Base-by-base conservation (phyloP, 1,139 yeast genomes). In the Citeromyces siamensis region DNA sequence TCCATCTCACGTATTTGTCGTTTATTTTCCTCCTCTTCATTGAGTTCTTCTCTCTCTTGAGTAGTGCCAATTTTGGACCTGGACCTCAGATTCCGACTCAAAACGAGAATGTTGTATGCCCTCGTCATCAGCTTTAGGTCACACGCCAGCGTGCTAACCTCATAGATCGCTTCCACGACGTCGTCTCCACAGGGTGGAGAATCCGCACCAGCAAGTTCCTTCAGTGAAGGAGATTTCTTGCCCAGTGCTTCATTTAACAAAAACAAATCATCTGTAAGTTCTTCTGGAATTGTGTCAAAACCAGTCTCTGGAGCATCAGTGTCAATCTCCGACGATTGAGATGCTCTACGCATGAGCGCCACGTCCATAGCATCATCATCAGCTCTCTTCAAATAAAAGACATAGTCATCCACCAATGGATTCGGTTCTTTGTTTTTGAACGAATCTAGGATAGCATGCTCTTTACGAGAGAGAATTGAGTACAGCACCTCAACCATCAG, bases 391-490 rank as follows among this genome's bases (percentile, higher is more conserved):
- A 71, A 50, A 40, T 63, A 65, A 5, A 61, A 62, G 28, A 68
- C 66, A 38, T 68, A 64, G 36, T 64, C 65, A 36, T 67, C 74
- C 40, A 68, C 52, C 1, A 71, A 26, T 60, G 68, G 35, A 18
- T 47, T 40, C 8, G 47, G 46, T 10, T 52, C 42, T 14, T 37
- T 42, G 8, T 39, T 44, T 12, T 42, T 44, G 32, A 36, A 34
- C 28, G 32, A 35, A n/a, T 38, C 40, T 9, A 40, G 38, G 2
- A 37, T 33, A 26, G 38, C 35, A 8, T 32, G 34, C 46, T 78
- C 86, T 42, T 76, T 75, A 41, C 75, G 64, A 2, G 83, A 82
- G 42, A 81, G 66, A 9, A 79, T 68, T 2, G 82, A 80, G 52
- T 74, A 80, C 40, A 81, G 56, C 1, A 76, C 75, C 48, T 81